Conservation (phyloP, 768 basidiomycete genomes). For the Macrolepiota fuliginosa region DNA sequence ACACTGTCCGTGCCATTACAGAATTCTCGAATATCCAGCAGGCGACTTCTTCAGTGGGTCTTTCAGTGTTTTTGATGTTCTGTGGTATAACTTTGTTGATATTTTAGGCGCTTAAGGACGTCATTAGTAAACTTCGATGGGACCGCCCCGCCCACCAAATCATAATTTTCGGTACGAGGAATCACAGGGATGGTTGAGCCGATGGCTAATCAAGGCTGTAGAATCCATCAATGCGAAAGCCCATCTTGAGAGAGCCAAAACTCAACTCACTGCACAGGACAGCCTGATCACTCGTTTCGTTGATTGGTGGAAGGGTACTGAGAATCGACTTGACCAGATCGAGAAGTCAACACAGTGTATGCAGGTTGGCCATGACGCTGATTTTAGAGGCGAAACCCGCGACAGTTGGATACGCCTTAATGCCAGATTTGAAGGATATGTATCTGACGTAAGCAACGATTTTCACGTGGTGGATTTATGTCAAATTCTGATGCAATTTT, state of each 20-base stretch:
- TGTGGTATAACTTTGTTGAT: neutral
- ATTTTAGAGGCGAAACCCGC: neutral
- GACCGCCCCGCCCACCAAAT: neutral
- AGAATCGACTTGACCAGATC: neutral
- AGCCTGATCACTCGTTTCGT: neutral
- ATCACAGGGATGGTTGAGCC: neutral
- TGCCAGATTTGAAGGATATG: neutral
- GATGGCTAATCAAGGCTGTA: neutral
- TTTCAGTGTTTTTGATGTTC: too few species aligned
- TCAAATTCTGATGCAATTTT: neutral
- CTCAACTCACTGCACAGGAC: neutral
- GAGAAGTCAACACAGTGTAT: neutral
- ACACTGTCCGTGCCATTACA: neutral
- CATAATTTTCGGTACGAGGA: neutral
- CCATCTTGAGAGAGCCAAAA: neutral
- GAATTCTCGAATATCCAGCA: neutral
- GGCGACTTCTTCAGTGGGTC: neutral
- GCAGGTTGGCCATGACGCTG: neutral
- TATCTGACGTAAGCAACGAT: neutral
- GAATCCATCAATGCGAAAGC: neutral
- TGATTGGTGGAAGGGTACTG: neutral
- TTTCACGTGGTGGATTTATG: neutral
- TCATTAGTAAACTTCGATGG: neutral
- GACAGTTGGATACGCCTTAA: neutral
- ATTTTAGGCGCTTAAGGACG: neutral